Evolutionary conservation across 2,329 filamentous ascomycete species (phyloP).

Genomic region (Fusarium sp.): DNA sequence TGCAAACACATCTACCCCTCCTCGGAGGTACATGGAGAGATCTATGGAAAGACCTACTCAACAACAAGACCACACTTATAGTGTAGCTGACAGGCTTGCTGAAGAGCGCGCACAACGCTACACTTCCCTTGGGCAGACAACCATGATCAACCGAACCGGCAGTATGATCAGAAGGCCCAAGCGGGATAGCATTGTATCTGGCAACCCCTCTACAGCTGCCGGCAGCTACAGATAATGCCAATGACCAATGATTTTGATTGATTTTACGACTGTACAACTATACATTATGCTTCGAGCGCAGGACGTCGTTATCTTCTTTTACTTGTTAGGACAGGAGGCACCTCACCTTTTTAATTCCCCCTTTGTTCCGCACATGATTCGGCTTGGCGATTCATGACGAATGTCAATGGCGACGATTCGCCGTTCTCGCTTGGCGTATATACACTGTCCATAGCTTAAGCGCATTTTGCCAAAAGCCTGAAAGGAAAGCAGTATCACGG

Average conservation of each 20-base stretch:
- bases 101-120: conserved; percentile 55
- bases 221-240: conserved; percentile 61
- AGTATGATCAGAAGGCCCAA: conserved; percentile 61
- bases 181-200: conserved; percentile 56
- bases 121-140: conserved; percentile 59
- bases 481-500: conserved; percentile 24
- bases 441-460: conserved; percentile 27
- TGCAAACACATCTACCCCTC: conserved; percentile 55
- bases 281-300: conserved; percentile 48
- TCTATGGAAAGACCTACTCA: conserved; percentile 42
- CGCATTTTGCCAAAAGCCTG: conserved; percentile 21
- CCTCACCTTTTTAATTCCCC: conserved; percentile 20
- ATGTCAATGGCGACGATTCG: conserved; percentile 22
- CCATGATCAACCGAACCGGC: conserved; percentile 59
- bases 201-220: conserved; percentile 57
- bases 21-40: conserved; percentile 65
- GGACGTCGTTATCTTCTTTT: conserved; percentile 52
- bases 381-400: conserved; percentile 47
- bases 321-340: conserved; percentile 43
- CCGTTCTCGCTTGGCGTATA: conserved; percentile 37
- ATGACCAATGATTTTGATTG: conserved; percentile 47
- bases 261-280: conserved; percentile 49
- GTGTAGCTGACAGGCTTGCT: conserved; percentile 37
- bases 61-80: conserved; percentile 56
- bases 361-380: conserved; percentile 31